phyloP scores from a whole-genome alignment of 345 rosid genomes.

The Alliaria petiolata region DNA sequence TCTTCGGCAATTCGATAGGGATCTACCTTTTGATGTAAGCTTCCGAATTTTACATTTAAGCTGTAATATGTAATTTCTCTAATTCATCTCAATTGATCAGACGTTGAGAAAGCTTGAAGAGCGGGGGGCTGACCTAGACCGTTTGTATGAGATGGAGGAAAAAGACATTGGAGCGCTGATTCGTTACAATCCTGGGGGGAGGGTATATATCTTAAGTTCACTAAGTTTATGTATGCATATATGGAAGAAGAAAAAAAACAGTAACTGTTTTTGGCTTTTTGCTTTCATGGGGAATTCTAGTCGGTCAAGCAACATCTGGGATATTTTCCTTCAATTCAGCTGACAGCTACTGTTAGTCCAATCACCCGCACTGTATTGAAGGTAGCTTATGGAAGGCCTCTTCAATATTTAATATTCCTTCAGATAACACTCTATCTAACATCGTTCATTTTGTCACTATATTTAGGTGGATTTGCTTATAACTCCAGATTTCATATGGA shows the following conservation, averaged over 20 bases:
- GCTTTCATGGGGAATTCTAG: slow-evolving; percentile 34
- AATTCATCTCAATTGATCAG: slow-evolving; percentile 38
- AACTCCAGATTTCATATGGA: slow-evolving; percentile 83
- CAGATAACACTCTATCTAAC: slow-evolving; percentile 1
- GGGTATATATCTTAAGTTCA: slow-evolving; percentile 42
- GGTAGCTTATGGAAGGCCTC: slow-evolving; percentile 41
- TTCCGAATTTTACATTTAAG: slow-evolving; percentile 13
- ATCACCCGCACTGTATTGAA: slow-evolving; percentile 97
- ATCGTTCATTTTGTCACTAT: slow-evolving; percentile 17
- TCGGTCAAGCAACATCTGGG: slow-evolving; percentile 85
- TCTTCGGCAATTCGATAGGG: slow-evolving; percentile 89
- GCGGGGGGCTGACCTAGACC: slow-evolving; percentile 77
- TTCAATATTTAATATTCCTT: not conserved
- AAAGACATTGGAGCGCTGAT: slow-evolving; percentile 88
- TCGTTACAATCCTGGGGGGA: slow-evolving; percentile 92
- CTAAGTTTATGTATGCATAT: not conserved
- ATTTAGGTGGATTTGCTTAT: slow-evolving; percentile 81
- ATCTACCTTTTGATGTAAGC: slow-evolving; percentile 75
- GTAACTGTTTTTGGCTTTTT: slow-evolving; percentile 20
- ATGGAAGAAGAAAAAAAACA: not conserved
- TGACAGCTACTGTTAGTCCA: slow-evolving; percentile 89
- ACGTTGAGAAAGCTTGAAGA: slow-evolving; percentile 95
- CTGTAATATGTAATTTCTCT: slow-evolving; percentile 18
- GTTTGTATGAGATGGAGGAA: slow-evolving; percentile 87
- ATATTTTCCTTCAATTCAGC: slow-evolving; percentile 76